Evolutionary conservation across 129 eudicot species (phyloP).

Genomic region (Flaveria trinervia): DNA sequence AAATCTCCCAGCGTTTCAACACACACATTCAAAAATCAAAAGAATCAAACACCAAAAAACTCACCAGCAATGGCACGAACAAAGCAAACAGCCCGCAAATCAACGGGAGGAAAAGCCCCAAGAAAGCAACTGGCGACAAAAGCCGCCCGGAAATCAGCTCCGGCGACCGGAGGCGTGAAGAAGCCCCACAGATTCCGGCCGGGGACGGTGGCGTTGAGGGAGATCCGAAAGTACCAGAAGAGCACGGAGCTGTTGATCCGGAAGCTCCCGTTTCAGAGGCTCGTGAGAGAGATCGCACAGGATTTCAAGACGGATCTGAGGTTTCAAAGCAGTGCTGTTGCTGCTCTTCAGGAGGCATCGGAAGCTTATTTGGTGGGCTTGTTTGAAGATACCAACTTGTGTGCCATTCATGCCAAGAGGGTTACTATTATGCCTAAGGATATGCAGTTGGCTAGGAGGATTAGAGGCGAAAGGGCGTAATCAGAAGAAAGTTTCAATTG

Average conservation of each 20-base stretch:
- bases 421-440: slow-evolving; percentile 20
- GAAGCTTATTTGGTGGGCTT: slow-evolving; percentile 11
- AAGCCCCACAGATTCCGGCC: slow-evolving; percentile 18
- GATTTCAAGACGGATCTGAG: slow-evolving; percentile 14
- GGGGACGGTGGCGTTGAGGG: slow-evolving; percentile 8
- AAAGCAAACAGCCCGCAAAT: slow-evolving; percentile 14
- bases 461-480: slow-evolving; percentile 4
- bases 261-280: slow-evolving; percentile 13
- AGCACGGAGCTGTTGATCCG: slow-evolving; percentile 20
- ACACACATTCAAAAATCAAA: not conserved
- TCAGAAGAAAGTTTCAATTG: no score
- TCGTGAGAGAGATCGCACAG: slow-evolving; percentile 17
- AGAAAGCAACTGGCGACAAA: slow-evolving; percentile 6
- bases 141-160: slow-evolving; percentile 15
- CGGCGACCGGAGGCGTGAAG: slow-evolving; percentile 20
- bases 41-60: not conserved
- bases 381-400: slow-evolving; percentile 13
- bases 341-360: slow-evolving; percentile 11
- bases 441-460: slow-evolving; percentile 22
- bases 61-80: slow-evolving; percentile 1
- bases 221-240: slow-evolving; percentile 16
- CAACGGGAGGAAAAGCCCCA: slow-evolving; percentile 18
- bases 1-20: not conserved
- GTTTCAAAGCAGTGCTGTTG: slow-evolving; percentile 18
- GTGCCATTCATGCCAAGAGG: slow-evolving; percentile 16